Evolutionary conservation across 2,329 filamentous ascomycete genomes (phyloP), one percentile per base, ranked within the genome.

Genomic region (Trichophyton mentagrophytes): DNA sequence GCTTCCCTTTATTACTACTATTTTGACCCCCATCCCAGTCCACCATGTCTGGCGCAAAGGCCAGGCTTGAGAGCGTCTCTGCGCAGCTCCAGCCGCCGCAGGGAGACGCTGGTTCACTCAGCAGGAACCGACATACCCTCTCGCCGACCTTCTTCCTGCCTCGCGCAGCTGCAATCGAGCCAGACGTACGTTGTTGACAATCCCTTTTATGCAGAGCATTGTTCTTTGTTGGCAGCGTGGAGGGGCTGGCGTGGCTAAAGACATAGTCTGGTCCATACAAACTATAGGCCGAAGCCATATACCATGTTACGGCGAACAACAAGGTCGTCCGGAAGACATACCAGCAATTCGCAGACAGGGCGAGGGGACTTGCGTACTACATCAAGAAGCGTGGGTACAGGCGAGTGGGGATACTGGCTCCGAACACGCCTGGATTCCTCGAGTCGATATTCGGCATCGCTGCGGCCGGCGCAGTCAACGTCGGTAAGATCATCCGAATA

Each of bases 341-440:
- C 71, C 78, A 79, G 61, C 86, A 93, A 69, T 85, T 90, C 62
- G 88, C 93, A 15, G 89, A 96, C 69, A 88, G 93, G 49, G 89
- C 91, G 2, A 79, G 89, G 47, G 93, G 92, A 0, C 77, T 99
- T 17, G 91, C 90, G 13, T 97, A 95, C 74, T 97, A 87, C 71
- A 72, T 99, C 61, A 82, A 82, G 66, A 89, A 88, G 72, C 83
- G 88, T 69, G 80, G 82, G 3, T 85, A 84, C 69, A 86, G 84
- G 68, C 82, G 88, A 62, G 87, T 97, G 4, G 93, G 93, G 5
- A 86, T 99, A 56, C 79, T 99, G 9, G 86, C 85, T 7, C 89
- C 93, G 2, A 99, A 99, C 71, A 99, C 93, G 0, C 93, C 93
- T 0, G 91, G 91, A 0, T 97, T 97, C 68, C 79, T 99, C 30